phyloP scores from a whole-genome alignment of 495 filamentous ascomycete species.

The Letharia columbiana region DNA sequence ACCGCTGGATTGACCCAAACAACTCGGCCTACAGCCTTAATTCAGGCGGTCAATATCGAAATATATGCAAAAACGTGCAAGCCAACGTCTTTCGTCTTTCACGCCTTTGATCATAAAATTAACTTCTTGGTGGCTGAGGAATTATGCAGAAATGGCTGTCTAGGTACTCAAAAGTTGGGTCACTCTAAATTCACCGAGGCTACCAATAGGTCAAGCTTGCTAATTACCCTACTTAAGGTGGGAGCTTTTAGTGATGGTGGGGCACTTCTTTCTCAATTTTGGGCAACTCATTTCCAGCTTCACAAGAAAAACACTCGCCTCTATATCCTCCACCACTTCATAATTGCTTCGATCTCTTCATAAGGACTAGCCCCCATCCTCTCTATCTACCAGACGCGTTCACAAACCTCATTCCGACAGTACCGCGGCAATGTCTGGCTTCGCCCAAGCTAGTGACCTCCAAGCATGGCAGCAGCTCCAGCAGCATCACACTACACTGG shows the following conservation, averaged over 20 bases:
- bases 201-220: too few species aligned
- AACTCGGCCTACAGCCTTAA: too few species aligned
- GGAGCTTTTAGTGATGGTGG: background rate
- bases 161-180: too few species aligned
- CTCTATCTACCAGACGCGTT: background rate
- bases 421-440: slow-evolving; percentile 43
- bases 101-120: background rate
- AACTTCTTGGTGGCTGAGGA: background rate
- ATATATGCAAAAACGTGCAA: background rate
- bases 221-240: background rate
- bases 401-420: background rate
- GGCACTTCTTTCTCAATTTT: background rate
- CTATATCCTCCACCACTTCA: background rate
- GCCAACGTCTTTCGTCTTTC: background rate
- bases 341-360: background rate
- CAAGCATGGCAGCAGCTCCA: slow-evolving; percentile 81
- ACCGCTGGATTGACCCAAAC: background rate
- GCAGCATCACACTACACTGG: slow-evolving; percentile 73
- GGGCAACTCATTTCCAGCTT: background rate
- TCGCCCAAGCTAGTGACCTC: slow-evolving; percentile 71
- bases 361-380: background rate
- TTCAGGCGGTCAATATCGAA: too few species aligned
- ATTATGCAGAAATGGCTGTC: background rate
- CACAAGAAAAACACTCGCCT: background rate
- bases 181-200: too few species aligned